phyloP scores from a whole-genome alignment of 768 basidiomycete species.

The Leccinum truebloodii region DNA sequence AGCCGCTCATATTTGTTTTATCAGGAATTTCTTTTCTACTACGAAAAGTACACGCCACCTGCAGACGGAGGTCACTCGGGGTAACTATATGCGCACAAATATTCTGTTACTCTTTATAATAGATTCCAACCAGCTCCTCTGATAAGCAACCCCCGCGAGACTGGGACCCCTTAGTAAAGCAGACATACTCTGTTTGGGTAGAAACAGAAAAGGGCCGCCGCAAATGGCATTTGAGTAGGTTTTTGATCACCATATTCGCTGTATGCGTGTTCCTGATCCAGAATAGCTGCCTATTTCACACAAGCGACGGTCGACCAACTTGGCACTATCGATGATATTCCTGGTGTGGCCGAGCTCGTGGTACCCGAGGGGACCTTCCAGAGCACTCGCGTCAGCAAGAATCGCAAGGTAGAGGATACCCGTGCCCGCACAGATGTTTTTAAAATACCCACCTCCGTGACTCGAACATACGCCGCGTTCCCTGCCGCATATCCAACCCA shows the following conservation, averaged over 20 bases:
- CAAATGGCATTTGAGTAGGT: conserved; percentile 84
- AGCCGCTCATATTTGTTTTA: conserved; percentile 17
- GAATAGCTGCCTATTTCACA: conserved; percentile 79
- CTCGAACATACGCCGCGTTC: conserved; percentile 46
- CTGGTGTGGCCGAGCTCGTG: conserved; percentile 54
- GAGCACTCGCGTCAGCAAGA: conserved; percentile 62
- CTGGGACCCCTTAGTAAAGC: conserved; percentile 76
- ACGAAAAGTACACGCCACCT: conserved; percentile 64
- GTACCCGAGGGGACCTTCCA: conserved; percentile 70
- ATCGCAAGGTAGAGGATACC: conserved; percentile 43
- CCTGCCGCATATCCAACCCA: conserved; percentile 35
- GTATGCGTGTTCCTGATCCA: conserved; percentile 23
- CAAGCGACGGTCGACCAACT: conserved; percentile 72
- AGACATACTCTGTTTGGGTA: conserved; percentile 83
- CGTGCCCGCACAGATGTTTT: conserved; percentile 34
- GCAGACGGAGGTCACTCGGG: conserved; percentile 45
- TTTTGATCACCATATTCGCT: conserved; percentile 1
- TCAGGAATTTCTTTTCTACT: conserved; percentile 85
- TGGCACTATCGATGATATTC: conserved; percentile 69
- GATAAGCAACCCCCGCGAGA: conserved; percentile 57
- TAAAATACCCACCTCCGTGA: conserved; percentile 32
- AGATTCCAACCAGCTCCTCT: conserved; percentile 30
- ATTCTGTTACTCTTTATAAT: conserved; percentile 11
- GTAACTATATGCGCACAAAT: conserved; percentile 31
- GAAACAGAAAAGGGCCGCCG: conserved; percentile 61